Evolutionary conservation across 371 early-diverging fungal genomes (phyloP).

Genomic region (Phascolomyces articulosus): DNA sequence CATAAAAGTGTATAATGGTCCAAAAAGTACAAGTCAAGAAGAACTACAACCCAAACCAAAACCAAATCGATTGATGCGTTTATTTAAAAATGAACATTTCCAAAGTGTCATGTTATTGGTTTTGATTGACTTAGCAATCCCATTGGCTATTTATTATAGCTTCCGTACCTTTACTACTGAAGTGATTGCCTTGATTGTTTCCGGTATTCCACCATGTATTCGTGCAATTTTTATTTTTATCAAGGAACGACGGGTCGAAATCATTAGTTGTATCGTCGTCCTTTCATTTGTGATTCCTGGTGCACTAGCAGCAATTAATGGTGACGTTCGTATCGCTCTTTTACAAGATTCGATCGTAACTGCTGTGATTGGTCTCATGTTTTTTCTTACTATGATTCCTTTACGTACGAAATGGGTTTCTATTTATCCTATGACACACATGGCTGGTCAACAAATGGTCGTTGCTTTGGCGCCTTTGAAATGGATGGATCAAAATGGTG

Average conservation of each 20-base stretch:
- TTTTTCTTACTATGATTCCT: conserved; percentile 46
- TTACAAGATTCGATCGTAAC: conserved; percentile 49
- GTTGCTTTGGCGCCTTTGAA: conserved; percentile 17
- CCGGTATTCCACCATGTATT: conserved; percentile 53
- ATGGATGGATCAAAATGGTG: conserved; percentile 29
- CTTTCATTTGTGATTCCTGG: conserved; percentile 46
- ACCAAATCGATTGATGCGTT: too few species aligned
- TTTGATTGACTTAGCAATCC: conserved; percentile 36
- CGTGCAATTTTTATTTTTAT: conserved; percentile 28
- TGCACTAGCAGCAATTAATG: conserved; percentile 34
- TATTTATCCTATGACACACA: conserved; percentile 32
- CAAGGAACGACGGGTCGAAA: conserved; percentile 32
- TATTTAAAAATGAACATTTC: too few species aligned
- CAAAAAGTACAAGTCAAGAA: too few species aligned
- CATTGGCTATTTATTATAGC: conserved; percentile 41
- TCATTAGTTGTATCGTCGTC: conserved; percentile 42
- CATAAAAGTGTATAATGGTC: too few species aligned
- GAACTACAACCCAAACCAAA: too few species aligned
- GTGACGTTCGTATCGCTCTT: conserved; percentile 43
- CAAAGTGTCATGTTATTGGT: not conserved
- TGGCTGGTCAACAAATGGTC: conserved; percentile 34
- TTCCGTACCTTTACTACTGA: conserved; percentile 26
- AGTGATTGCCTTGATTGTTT: conserved; percentile 43
- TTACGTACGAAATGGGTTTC: conserved; percentile 31
- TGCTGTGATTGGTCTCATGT: conserved; percentile 37